Conservation (phyloP, 345 rosid species). For the Bretschneidera sinensis region DNA sequence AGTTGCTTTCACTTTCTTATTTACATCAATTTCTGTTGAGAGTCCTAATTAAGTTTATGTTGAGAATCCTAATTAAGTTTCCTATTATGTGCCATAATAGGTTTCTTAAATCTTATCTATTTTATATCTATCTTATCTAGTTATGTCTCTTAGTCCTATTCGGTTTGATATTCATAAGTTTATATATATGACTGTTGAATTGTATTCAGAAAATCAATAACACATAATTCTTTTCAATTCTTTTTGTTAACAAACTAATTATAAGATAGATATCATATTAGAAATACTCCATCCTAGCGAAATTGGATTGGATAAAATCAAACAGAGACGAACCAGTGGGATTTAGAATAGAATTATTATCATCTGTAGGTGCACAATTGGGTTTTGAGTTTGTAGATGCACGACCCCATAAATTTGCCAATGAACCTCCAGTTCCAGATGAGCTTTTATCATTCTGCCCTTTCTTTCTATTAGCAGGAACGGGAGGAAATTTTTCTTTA, state of each 20-base stretch:
- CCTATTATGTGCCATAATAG: no score
- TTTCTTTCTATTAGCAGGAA: slow-evolving; percentile 34
- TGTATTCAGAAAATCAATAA: no score
- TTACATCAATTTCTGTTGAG: slow-evolving; percentile 25
- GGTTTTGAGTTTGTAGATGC: slow-evolving; percentile 61
- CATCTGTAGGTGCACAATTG: slow-evolving; percentile 23
- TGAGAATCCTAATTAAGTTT: no score
- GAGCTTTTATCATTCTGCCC: slow-evolving; percentile 42
- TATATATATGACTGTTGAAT: no score
- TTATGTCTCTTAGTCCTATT: no score
- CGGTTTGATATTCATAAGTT: no score
- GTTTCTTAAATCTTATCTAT: no score
- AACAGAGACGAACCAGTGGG: slow-evolving; percentile 35
- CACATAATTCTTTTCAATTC: no score
- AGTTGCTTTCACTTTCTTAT: slow-evolving; percentile 21
- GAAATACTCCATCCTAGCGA: background rate
- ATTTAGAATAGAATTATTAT: slow-evolving; percentile 20
- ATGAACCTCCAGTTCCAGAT: slow-evolving; percentile 45
- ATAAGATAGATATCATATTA: background rate
- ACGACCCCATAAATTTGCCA: slow-evolving; percentile 71
- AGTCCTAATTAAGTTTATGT: no score
- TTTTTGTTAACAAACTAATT: background rate
- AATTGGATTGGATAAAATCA: slow-evolving; percentile 10
- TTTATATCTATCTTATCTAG: no score
- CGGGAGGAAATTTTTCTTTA: slow-evolving; percentile 36